A percentile compares a stretch with the other conserved stretches of the same genome.
Conservation (phyloP, 2,329 filamentous ascomycete species). For the Colletotrichum kahawae region DNA sequence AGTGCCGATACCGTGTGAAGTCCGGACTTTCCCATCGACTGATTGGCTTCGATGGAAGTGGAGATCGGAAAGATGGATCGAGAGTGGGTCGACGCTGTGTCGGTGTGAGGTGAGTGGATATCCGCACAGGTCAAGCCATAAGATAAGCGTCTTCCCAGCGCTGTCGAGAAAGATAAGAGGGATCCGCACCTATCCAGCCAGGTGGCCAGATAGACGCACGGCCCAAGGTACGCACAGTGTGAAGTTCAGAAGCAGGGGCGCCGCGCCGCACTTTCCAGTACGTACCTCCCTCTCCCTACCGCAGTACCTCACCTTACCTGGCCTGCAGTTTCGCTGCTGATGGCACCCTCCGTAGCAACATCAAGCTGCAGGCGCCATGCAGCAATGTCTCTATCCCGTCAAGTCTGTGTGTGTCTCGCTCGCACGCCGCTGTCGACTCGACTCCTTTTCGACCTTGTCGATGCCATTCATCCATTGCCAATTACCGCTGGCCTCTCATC, state of each 20-base stretch:
- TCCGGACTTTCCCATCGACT: not conserved
- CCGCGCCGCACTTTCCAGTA: not conserved
- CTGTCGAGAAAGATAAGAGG: not conserved
- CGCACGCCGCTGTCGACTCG: not conserved
- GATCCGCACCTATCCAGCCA: constrained; percentile 10
- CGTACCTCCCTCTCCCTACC: not conserved
- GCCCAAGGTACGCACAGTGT: not conserved
- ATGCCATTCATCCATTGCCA: not conserved
- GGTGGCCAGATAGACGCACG: not conserved
- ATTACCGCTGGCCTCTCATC: not conserved
- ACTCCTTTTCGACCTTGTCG: not conserved
- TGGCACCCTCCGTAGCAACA: constrained; percentile 3
- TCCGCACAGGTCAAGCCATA: constrained; percentile 1
- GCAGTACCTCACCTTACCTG: not conserved
- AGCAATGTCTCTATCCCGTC: constrained; percentile 5
- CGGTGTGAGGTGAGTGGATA: not conserved
- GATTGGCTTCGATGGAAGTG: not conserved
- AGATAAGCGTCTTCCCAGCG: not conserved
- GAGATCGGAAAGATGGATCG: not conserved
- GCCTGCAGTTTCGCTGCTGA: not conserved
- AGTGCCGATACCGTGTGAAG: not conserved
- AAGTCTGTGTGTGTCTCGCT: not conserved
- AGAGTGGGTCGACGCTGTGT: not conserved
- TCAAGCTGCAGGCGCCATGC: constrained; percentile 14
- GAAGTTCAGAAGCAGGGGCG: not conserved